Percentiles rank a stretch among this genome's conserved stretches.
Conservation (phyloP, 805 yeast species). For the Barnettozyma botsteinii region DNA sequence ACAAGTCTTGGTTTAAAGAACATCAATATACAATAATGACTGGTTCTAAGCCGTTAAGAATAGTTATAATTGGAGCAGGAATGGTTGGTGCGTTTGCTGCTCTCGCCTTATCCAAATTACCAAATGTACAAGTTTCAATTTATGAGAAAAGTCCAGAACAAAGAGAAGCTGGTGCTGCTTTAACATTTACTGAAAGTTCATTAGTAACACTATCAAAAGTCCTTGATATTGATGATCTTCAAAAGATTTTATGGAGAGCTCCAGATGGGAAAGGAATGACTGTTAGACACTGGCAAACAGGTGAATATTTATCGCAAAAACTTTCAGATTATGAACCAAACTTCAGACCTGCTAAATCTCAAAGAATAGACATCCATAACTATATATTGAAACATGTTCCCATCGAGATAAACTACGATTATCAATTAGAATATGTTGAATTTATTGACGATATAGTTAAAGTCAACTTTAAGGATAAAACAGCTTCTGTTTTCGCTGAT, state of each 20-base stretch:
- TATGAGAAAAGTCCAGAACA: constrained; percentile 11
- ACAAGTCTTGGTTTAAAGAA: too few species aligned
- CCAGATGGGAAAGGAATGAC: constrained; percentile 3
- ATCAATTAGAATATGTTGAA: constrained; percentile 3
- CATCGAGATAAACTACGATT: constrained; percentile 3
- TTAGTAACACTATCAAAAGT: constrained; percentile 6
- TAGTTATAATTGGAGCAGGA: constrained; percentile 6
- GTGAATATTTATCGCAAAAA: constrained; percentile 2
- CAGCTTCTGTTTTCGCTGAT: constrained; percentile 8
- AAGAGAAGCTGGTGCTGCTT: constrained; percentile 17
- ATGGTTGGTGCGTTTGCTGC: constrained; percentile 9
- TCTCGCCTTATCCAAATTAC: constrained; percentile 8
- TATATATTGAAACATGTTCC: constrained; percentile 9
- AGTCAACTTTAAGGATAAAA: constrained; percentile 8
- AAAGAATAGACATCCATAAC: constrained; percentile 10
- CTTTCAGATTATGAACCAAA: neutral
- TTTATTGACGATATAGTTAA: constrained; percentile 3
- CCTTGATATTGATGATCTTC: constrained; percentile 12
- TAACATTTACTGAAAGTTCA: constrained; percentile 11
- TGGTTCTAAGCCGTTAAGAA: constrained; percentile 2
- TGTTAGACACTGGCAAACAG: constrained; percentile 15
- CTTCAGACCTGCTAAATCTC: constrained; percentile 10
- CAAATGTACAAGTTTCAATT: constrained; percentile 11
- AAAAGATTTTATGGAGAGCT: constrained; percentile 10
- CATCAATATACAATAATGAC: too few species aligned